Evolutionary conservation across 495 filamentous ascomycete genomes (phyloP), one percentile per base, ranked within the genome.

Genomic region (Neurospora sp.): DNA sequence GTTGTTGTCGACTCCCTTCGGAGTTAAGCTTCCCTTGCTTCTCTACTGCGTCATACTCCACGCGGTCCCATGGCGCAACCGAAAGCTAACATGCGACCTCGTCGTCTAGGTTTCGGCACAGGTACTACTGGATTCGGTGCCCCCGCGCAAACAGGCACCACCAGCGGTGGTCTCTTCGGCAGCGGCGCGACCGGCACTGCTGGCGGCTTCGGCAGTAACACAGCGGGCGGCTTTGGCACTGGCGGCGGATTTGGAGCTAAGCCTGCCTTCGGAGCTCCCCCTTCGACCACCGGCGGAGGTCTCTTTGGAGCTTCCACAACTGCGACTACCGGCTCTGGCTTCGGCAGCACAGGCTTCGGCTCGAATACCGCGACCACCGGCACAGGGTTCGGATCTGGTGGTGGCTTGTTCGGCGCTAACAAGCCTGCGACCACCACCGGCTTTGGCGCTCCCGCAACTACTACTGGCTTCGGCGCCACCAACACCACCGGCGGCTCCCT

Each of bases 331-430:
- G 82, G 79, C 70, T 78, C 82, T 38, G 78, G 82, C 41, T 80
- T 84, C 70, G 84, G 84, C 22, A 86, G 87, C 65, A 40, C 35
- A 44, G 86, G 82, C 40, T 89, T 88, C 75, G 86, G 87, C 9
- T 80, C 75, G 70, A 75, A 70, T 53, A 76, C 76, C 39, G 75
- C 81, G 41, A 81, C 86, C 41, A 75, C 84, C 10, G 82, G 81
- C 69, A 83, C 83, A 40, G 79, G 84, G 22, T 83, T 85, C 69
- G 84, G 86, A 65, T 16, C 53, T 40, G 76, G 78, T 37, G 71
- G 72, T 31, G 72, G 59, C 1, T 68, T 74, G 4, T 78, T 78
- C 65, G 76, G 76, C 4, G 69, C 70, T 17, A 69, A n/a, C 41
- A 74, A 77, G 44, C 65, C 73, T 14, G 40, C 75, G 27, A 70